Evolutionary conservation across 2,329 filamentous ascomycete species (phyloP).

Genomic region (Cercospora brassicicola): DNA sequence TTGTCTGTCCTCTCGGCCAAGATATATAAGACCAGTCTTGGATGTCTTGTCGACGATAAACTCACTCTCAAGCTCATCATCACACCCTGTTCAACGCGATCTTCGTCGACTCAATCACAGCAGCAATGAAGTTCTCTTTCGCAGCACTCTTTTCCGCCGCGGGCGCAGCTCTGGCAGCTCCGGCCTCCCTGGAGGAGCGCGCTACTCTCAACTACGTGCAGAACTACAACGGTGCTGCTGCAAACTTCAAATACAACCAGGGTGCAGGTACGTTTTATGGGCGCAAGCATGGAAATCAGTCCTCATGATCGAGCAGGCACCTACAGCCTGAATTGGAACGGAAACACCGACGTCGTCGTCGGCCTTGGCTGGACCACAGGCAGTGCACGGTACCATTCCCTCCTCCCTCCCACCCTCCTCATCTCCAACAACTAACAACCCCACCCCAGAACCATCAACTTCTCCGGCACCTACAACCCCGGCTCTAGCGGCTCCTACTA

Average conservation of each 20-base stretch:
- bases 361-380: conserved; percentile 57
- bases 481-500: conserved; percentile 51
- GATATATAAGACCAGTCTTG: neutral
- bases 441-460: conserved; percentile 27
- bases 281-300: too few species aligned
- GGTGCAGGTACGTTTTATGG: too few species aligned
- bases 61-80: neutral
- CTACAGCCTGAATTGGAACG: conserved; percentile 50
- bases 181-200: neutral
- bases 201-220: neutral
- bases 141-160: neutral
- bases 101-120: neutral
- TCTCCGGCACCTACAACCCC: conserved; percentile 22
- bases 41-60: neutral
- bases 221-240: conserved; percentile 4
- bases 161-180: conserved; percentile 4
- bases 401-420: neutral
- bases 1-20: neutral
- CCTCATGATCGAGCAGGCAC: too few species aligned
- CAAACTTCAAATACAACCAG: conserved; percentile 3
- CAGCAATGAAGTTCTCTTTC: neutral
- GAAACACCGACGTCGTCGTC: conserved; percentile 52
- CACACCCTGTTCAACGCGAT: neutral
- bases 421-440: neutral
- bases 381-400: conserved; percentile 5